Conservation (phyloP, 108 stramenopile species). For the Epithemia pelagica region DNA sequence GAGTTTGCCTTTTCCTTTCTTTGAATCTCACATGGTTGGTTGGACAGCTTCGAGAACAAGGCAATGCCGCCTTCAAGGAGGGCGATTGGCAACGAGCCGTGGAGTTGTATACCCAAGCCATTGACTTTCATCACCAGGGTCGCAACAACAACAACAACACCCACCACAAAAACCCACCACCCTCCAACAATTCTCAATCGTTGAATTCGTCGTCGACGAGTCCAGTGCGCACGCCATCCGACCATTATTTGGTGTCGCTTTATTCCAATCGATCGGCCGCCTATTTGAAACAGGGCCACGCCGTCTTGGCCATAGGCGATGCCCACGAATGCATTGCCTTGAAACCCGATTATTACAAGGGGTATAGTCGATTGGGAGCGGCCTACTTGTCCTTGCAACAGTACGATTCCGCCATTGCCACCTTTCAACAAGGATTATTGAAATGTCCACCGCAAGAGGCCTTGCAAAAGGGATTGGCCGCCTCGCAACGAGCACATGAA, state of each 20-base stretch:
- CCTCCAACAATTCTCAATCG: no score
- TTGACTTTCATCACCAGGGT: conserved; percentile 84
- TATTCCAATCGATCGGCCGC: conserved; percentile 96
- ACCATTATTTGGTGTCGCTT: background rate
- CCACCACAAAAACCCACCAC: background rate
- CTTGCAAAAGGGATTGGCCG: conserved; percentile 84
- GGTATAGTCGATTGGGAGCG: conserved; percentile 87
- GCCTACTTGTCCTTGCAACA: conserved; percentile 91
- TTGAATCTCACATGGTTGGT: no score
- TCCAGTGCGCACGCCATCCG: no score
- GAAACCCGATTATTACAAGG: conserved; percentile 86
- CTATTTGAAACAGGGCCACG: conserved; percentile 85
- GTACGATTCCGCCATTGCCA: conserved; percentile 92
- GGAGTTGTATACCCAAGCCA: conserved; percentile 92
- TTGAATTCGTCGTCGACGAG: no score
- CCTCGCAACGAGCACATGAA: conserved; percentile 32
- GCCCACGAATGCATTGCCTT: conserved; percentile 88
- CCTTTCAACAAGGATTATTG: conserved; percentile 87
- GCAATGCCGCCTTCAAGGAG: conserved; percentile 89
- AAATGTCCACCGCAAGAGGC: conserved; percentile 68
- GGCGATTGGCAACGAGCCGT: conserved; percentile 90
- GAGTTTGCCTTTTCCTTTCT: no score
- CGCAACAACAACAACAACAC: background rate
- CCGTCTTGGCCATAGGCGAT: conserved; percentile 91
- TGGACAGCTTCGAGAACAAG: conserved; percentile 66